Evolutionary conservation across 2,329 filamentous ascomycete genomes (phyloP).

Genomic region (Dryadomyces sulphureus): DNA sequence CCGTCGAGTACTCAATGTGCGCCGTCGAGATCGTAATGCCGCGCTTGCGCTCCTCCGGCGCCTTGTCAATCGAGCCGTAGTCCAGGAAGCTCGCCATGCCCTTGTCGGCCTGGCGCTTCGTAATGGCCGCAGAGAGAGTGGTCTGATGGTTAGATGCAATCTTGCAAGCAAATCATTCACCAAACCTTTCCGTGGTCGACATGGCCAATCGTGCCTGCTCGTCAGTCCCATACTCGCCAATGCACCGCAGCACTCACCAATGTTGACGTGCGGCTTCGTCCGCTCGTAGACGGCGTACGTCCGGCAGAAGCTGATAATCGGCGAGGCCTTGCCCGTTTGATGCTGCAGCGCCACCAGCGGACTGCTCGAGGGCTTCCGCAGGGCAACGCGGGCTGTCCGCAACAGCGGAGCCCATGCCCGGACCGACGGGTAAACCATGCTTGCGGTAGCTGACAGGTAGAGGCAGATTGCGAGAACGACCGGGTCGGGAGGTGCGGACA

Average conservation of each 20-base stretch:
- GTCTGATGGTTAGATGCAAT: constrained; percentile 54
- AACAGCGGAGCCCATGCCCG: constrained; percentile 66
- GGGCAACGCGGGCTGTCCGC: constrained; percentile 64
- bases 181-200: constrained; percentile 97
- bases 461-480: not conserved
- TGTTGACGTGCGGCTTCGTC: constrained; percentile 95
- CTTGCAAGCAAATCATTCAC: too few relatives aligned
- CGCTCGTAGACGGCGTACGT: constrained; percentile 65
- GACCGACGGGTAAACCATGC: constrained; percentile 68
- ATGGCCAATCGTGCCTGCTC: constrained; percentile 94
- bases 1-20: constrained; percentile 96
- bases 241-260: too few relatives aligned
- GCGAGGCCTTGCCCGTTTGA: constrained; percentile 38
- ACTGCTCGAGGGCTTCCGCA: constrained; percentile 32
- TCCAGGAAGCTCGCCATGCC: constrained; percentile 89
- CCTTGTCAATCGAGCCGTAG: constrained; percentile 97
- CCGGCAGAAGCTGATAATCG: constrained; percentile 50
- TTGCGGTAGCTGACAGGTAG: not conserved
- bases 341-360: constrained; percentile 64
- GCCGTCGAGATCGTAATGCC: constrained; percentile 98
- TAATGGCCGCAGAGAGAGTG: constrained; percentile 95
- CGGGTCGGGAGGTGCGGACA: not conserved
- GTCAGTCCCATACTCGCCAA: too few relatives aligned
- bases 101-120: constrained; percentile 93
- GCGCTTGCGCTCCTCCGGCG: constrained; percentile 97